A percentile compares a stretch with the other conserved stretches of the same genome.
These are phyloP conservation scores for Elongisporangium prolatum DNA, from an alignment of 352 stramenopile species.

Conservation along the genomic window DNA sequence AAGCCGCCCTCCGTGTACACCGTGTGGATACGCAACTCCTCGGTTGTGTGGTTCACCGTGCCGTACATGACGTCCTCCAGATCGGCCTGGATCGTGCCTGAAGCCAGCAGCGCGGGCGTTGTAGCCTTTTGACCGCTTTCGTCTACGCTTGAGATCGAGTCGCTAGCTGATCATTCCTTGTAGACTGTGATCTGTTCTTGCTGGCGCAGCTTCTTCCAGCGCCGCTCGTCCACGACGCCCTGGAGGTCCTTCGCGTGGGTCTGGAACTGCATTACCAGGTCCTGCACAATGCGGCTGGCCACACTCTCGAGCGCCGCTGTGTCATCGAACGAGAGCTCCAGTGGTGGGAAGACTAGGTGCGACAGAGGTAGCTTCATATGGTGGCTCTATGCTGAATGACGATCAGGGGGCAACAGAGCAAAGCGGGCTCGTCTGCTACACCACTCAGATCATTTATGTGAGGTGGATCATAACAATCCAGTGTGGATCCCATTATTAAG, in stretches of 20 bases:
- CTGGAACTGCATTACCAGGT: constrained; percentile 35
- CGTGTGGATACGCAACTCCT: constrained; percentile 25
- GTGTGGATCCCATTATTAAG: background rate
- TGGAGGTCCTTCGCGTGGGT: constrained; percentile 22
- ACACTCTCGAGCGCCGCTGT: constrained; percentile 23
- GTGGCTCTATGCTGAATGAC: background rate
- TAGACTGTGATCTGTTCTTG: constrained; percentile 46
- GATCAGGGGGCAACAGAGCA: too few species aligned
- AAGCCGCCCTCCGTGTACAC: constrained; percentile 23
- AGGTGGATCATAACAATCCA: background rate
- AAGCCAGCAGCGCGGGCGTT: constrained; percentile 20
- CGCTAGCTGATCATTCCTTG: constrained; percentile 19
- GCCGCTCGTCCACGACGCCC: constrained; percentile 26
- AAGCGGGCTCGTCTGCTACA: background rate
- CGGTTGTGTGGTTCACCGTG: constrained; percentile 18
- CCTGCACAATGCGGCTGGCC: constrained; percentile 24
- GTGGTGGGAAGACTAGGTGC: constrained; percentile 16
- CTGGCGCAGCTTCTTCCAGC: constrained; percentile 42
- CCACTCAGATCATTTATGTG: background rate
- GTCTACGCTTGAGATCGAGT: constrained; percentile 21
- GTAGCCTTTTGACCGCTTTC: constrained; percentile 16
- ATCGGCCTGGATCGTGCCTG: constrained; percentile 31
- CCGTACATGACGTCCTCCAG: constrained; percentile 34
- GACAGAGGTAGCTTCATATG: background rate
- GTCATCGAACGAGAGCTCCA: constrained; percentile 21